Base-by-base conservation (phyloP, 2,329 filamentous ascomycete genomes). In the Pleomassaria siparia region DNA sequence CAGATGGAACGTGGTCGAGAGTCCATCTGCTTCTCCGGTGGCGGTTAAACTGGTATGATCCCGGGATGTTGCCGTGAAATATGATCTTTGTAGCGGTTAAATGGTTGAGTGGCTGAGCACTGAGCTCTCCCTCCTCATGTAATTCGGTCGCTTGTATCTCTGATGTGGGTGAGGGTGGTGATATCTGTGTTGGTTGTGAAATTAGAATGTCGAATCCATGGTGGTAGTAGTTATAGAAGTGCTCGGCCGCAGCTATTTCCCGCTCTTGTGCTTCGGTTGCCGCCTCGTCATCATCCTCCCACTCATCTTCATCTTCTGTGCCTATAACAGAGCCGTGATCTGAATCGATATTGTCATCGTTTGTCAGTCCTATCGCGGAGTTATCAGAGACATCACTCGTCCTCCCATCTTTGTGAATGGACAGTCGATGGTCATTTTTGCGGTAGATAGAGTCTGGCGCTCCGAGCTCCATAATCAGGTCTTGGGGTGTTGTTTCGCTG, bases 151-250 rank as follows among this genome's bases (percentile, higher is more conserved):
- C 58, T 29, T 67, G 76, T 4, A 77, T 74, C 11, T 85, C 87
- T 0, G 87, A 85, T 6, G 76, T 75, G 18, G 81, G 66, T 20
- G 64, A 68, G 18, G 3, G 86, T 77, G 4, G 79, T 2, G 70
- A 69, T 26, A 69, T 63, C 16, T 66, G 55, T 0, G 82, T 83
- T 0, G 89, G 87, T 24, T 85, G 84, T 0, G 92, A 95, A n/a
- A 99, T 82, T 4, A 97, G 79, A 9, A 96, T 82, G 69, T 99
- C 94, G 64, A 99, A 95, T 1, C 94, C 94, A 53, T 96, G 86
- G 56, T 92, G 87, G 66, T 96, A 99, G 69, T 99, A 99, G 69
- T 97, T 97, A 73, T 94, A 96, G 68, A 97, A 99, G 29, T 76
- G 72, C 66, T 95, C 89, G 3, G 84, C 81, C 1, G 84, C 82